phyloP scores from a whole-genome alignment of 192 early-diverging fungal species.

The Linnemannia hyalina region DNA sequence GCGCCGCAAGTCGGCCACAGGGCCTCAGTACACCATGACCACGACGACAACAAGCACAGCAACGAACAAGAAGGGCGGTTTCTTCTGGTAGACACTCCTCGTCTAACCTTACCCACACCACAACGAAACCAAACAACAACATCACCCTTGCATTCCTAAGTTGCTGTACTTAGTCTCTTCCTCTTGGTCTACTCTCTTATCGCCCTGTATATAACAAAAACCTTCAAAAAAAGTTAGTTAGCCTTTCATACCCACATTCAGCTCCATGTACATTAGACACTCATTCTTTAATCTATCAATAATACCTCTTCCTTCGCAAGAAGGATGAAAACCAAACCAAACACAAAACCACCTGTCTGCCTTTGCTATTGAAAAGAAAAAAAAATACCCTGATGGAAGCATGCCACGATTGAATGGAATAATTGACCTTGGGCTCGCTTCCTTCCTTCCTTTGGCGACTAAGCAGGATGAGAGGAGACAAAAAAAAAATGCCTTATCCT shows the following conservation, averaged over 20 bases:
- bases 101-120: constrained; percentile 5
- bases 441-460: too few relatives aligned
- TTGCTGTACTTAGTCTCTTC: constrained; percentile 21
- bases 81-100: constrained; percentile 37
- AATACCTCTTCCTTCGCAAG: neutral
- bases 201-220: constrained; percentile 25
- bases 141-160: neutral
- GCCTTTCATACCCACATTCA: neutral
- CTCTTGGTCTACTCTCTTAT: neutral
- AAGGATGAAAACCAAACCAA: neutral
- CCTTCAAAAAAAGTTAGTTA: neutral
- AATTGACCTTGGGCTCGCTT: too few relatives aligned
- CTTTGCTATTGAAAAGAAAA: too few relatives aligned
- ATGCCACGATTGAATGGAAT: too few relatives aligned
- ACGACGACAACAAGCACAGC: constrained; percentile 30
- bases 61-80: constrained; percentile 39
- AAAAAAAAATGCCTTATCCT: neutral
- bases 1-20: constrained; percentile 46
- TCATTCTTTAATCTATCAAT: neutral
- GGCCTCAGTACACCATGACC: constrained; percentile 45
- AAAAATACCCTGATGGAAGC: too few relatives aligned
- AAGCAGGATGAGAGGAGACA: too few relatives aligned
- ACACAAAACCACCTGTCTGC: neutral
- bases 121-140: neutral
- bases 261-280: neutral